Conservation (phyloP, 768 basidiomycete species). For the Mycena vulgaris region DNA sequence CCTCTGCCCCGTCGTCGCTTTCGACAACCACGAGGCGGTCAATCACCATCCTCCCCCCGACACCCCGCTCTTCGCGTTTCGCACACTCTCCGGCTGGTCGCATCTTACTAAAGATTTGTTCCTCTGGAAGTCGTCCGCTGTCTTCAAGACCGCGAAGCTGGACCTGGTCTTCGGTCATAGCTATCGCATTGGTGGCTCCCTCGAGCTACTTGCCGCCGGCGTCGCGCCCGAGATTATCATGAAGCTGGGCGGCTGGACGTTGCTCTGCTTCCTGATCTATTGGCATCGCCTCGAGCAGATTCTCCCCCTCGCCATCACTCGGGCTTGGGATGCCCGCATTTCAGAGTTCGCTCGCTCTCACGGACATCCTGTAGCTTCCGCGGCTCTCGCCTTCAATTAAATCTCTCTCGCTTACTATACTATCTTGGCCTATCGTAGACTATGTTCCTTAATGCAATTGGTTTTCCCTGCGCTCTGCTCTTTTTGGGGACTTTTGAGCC, state of each 20-base stretch:
- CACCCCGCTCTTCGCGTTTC: conserved; percentile 7
- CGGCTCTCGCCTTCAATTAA: no score
- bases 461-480: not conserved
- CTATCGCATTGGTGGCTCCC: conserved; percentile 18
- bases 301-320: no score
- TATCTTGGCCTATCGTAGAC: no score
- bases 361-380: not conserved
- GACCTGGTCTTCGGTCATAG: conserved; percentile 11
- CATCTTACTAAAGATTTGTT: not conserved
- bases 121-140: not conserved
- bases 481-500: not conserved
- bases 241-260: not conserved
- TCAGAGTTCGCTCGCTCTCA: not conserved
- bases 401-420: not conserved
- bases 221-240: not conserved
- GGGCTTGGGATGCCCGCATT: not conserved
- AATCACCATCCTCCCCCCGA: no score
- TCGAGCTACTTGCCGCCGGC: not conserved
- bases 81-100: not conserved
- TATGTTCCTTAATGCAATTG: not conserved
- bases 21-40: not conserved
- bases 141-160: not conserved
- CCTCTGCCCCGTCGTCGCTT: not conserved
- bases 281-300: not conserved
- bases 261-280: not conserved